Base-by-base conservation (phyloP, 192 early-diverging fungal species). In the Fimicolochytrium jonesii region DNA sequence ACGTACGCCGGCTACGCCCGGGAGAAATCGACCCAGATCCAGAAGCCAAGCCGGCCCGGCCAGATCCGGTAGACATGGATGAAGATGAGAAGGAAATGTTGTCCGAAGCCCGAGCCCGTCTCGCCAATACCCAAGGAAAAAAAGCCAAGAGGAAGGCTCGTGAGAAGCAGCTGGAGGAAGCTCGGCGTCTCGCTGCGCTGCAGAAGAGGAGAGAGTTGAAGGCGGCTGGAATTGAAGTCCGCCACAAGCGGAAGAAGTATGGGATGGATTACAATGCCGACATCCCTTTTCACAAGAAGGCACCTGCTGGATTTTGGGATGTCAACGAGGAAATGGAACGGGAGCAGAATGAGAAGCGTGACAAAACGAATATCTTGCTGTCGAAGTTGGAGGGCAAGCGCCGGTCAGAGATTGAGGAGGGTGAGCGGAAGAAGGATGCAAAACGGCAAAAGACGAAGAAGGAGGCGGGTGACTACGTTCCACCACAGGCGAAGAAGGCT, bases 51-150 rank as follows among this genome's bases (percentile, higher is more conserved):
- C 90, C 96, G n/a, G 96, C 96, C 0, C 79, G 94, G 10, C 96
- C 96, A 1, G 96, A 98, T 72, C 94, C 96, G 11, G 91, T 98
- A 2, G 96, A 98, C 68, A 98, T 98, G 96, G 96, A 98, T 56
- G 94, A 97, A 69, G 95, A 98, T 50, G 95, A 99, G 78, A 99
- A 99, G 78, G 96, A 99, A 72, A 99, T 99, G 96, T 80, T 99
- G 22, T 93, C 91, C 3, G 96, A 99, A 70, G 96, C 96, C 22
- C 86, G 96, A 48, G 96, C 96, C 18, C 82, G 96, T 68, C 78
- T 99, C 49, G 96, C 96, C n/a, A 99, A 99, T 71, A 99, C 96
- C 6, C 94, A 97, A 71, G 96, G 96, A 49, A 99, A 99, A 64
- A 99, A 99, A 59, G 94, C 96, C 18, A 99, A 99, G 70, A 86